Evolutionary conservation across 768 basidiomycete genomes (phyloP).

Genomic region (Royoungia palumana): DNA sequence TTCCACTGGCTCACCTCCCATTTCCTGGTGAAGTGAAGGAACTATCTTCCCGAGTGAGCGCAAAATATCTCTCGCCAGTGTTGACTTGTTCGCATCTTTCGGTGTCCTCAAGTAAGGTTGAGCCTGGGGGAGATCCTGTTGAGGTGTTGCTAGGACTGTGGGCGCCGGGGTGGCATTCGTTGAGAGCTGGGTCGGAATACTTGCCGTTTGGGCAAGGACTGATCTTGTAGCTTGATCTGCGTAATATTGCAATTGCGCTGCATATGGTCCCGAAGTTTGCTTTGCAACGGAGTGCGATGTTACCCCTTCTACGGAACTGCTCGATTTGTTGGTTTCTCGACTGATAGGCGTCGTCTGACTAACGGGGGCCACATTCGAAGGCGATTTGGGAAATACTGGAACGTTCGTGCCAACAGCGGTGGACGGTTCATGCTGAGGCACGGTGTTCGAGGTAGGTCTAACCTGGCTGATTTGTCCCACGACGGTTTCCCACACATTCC

Average conservation of each 20-base stretch:
- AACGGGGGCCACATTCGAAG: not conserved
- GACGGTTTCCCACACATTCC: constrained; percentile 9
- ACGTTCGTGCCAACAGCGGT: not conserved
- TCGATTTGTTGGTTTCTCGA: not conserved
- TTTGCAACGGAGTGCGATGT: not conserved
- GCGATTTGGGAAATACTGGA: not conserved
- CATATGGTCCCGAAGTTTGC: constrained; percentile 4
- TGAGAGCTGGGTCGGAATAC: not conserved
- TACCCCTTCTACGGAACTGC: not conserved
- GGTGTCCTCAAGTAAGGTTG: constrained; percentile 23
- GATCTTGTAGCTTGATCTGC: constrained; percentile 16
- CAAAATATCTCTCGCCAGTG: constrained; percentile 55
- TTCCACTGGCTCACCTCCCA: not conserved
- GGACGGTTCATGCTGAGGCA: not conserved
- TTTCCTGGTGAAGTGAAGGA: constrained; percentile 8
- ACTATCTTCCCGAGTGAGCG: constrained; percentile 42
- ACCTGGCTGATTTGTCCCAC: constrained; percentile 3
- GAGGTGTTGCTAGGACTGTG: constrained; percentile 7
- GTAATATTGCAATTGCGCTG: constrained; percentile 21
- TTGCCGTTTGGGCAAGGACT: constrained; percentile 2
- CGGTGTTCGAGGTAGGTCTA: not conserved
- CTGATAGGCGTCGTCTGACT: not conserved
- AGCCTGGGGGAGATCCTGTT: not conserved
- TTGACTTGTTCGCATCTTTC: constrained; percentile 45
- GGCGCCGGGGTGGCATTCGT: not conserved